Evolutionary conservation across 768 basidiomycete genomes (phyloP).

Genomic region (Tylopilus cervinicoccineus): DNA sequence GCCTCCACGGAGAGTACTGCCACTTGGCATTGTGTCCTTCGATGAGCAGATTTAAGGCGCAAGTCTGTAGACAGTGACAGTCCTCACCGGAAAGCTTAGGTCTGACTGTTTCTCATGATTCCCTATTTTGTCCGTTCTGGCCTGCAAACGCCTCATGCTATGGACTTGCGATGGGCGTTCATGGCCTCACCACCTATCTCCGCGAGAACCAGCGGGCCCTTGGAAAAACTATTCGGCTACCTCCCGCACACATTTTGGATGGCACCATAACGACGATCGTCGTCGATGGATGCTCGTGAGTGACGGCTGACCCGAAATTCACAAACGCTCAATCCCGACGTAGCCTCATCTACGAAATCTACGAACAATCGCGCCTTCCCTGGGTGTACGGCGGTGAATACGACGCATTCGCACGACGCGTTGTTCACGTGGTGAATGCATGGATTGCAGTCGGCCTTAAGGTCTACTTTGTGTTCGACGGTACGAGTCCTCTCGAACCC

Average conservation of each 20-base stretch:
- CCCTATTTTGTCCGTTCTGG: conserved; percentile 1
- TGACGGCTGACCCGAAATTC: conserved; percentile 17
- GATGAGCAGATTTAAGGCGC: no score
- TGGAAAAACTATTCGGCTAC: conserved; percentile 35
- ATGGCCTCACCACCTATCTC: conserved; percentile 50
- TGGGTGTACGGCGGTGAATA: conserved; percentile 92
- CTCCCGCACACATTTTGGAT: not conserved
- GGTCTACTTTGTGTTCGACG: conserved; percentile 80
- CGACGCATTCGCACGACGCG: conserved; percentile 44
- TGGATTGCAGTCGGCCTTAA: conserved; percentile 67
- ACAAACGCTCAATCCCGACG: conserved; percentile 5
- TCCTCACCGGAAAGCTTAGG: no score
- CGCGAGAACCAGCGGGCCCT: conserved; percentile 42
- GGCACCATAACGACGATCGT: conserved; percentile 46
- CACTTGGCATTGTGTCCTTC: no score
- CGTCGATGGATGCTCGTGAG: conserved; percentile 88
- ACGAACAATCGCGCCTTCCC: conserved; percentile 56
- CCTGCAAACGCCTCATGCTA: not conserved
- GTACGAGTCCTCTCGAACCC: conserved; percentile 32
- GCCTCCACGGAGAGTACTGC: not conserved
- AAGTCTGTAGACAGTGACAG: no score
- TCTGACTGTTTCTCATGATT: not conserved
- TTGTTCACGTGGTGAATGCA: conserved; percentile 50
- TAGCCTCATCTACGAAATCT: conserved; percentile 75
- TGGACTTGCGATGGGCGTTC: conserved; percentile 43